Percentiles rank a stretch among this genome's conserved stretches.
phyloP scores from a whole-genome alignment of 352 stramenopile genomes.

The Aphanomyces cochlioides region DNA sequence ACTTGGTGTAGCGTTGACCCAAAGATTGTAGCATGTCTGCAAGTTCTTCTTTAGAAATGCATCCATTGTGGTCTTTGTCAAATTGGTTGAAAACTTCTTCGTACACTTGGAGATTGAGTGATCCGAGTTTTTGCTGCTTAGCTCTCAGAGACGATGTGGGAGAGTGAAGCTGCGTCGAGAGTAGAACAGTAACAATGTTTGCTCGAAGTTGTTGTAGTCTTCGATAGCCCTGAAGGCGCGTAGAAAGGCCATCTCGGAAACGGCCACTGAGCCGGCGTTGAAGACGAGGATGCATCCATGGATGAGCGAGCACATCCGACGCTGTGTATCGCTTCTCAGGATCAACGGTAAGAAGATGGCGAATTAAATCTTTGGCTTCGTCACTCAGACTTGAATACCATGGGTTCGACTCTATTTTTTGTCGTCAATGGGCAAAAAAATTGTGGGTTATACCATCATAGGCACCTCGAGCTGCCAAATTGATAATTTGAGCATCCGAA shows the following conservation, averaged over 20 bases:
- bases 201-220: constrained; percentile 65
- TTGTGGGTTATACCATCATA: constrained; percentile 51
- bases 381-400: constrained; percentile 59
- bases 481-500: constrained; percentile 68
- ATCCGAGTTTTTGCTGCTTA: constrained; percentile 21
- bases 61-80: constrained; percentile 69
- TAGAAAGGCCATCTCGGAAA: constrained; percentile 39
- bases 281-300: constrained; percentile 53
- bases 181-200: constrained; percentile 71
- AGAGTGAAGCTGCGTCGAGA: constrained; percentile 35
- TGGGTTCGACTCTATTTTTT: constrained; percentile 50
- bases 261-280: constrained; percentile 39
- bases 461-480: constrained; percentile 46
- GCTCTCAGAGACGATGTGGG: not conserved
- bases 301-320: constrained; percentile 50
- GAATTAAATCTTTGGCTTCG: constrained; percentile 62
- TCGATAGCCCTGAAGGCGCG: constrained; percentile 60
- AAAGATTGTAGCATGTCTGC: constrained; percentile 48
- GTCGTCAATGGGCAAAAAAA: not conserved
- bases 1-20: constrained; percentile 53
- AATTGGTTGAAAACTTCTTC: constrained; percentile 70
- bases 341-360: constrained; percentile 47
- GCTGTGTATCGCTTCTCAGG: constrained; percentile 53
- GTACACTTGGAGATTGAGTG: constrained; percentile 80
- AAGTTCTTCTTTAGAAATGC: constrained; percentile 63